A percentile compares a stretch with the other conserved stretches of the same genome.
Conservation (phyloP, 2,329 filamentous ascomycete genomes). For the Raffaelea arxii region DNA sequence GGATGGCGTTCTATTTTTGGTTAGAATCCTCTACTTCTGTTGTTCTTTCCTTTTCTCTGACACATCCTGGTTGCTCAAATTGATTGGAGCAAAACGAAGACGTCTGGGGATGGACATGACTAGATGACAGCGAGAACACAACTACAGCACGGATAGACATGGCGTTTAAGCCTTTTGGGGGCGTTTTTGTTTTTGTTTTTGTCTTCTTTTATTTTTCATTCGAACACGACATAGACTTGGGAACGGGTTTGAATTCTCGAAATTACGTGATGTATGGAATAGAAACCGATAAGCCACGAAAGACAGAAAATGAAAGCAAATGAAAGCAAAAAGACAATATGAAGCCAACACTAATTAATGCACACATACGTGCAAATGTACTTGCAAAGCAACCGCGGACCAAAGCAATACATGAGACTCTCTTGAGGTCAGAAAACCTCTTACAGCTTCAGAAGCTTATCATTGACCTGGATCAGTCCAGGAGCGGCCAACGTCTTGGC, state of each 20-base stretch:
- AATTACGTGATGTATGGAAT: not conserved
- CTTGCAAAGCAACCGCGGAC: no score
- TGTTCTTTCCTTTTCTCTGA: not conserved
- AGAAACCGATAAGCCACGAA: not conserved
- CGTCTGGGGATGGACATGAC: not conserved
- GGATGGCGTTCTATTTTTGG: no score
- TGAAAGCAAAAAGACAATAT: not conserved
- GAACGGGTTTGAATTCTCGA: not conserved
- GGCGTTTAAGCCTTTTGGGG: no score
- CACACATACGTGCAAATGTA: not conserved
- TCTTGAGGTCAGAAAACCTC: not conserved
- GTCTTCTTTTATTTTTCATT: not conserved
- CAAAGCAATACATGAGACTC: not conserved
- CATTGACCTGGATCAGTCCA: slow-evolving; percentile 36
- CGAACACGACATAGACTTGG: not conserved
- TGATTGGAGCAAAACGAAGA: not conserved
- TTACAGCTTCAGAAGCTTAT: slow-evolving; percentile 3
- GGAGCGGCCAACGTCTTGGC: slow-evolving; percentile 32
- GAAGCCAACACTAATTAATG: not conserved
- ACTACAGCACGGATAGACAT: no score
- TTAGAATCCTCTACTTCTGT: not conserved
- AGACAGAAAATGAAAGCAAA: not conserved
- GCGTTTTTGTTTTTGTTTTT: not conserved
- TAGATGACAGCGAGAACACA: no score
- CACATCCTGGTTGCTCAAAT: not conserved